Percentiles rank a stretch among this genome's conserved stretches.
phyloP scores from a whole-genome alignment of 2,329 filamentous ascomycete genomes.

The Stemphylium vesicarium region DNA sequence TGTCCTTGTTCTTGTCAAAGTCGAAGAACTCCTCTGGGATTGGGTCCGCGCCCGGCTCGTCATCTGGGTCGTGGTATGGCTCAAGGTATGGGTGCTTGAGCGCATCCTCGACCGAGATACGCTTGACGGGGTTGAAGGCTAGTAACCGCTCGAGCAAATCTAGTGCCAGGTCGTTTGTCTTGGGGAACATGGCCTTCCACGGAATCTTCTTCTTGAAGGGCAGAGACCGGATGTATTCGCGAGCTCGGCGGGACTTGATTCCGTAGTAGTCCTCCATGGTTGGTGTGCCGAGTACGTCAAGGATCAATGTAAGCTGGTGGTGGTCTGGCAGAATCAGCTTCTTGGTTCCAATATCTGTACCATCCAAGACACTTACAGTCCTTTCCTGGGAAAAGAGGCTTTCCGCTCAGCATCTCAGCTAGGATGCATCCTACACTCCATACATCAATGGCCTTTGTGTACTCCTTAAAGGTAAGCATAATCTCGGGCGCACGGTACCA shows the following conservation, averaged over 20 bases:
- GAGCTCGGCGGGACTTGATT: constrained; percentile 96
- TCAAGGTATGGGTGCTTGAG: constrained; percentile 97
- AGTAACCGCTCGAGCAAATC: constrained; percentile 94
- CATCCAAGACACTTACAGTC: constrained; percentile 71
- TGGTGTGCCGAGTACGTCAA: constrained; percentile 95
- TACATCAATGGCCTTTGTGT: constrained; percentile 98
- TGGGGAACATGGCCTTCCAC: constrained; percentile 95
- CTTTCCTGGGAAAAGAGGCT: constrained; percentile 97
- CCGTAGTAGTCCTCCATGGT: constrained; percentile 99
- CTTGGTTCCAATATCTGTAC: constrained; percentile 6
- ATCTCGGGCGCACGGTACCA: constrained; percentile 99
- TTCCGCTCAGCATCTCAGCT: constrained; percentile 98
- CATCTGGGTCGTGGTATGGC: constrained; percentile 97
- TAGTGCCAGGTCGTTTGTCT: constrained; percentile 95
- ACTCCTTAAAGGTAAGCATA: constrained; percentile 99
- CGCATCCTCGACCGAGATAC: constrained; percentile 96
- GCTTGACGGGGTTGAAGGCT: constrained; percentile 98
- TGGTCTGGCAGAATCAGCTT: constrained; percentile 68
- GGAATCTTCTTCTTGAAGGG: constrained; percentile 99
- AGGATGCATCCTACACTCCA: constrained; percentile 99
- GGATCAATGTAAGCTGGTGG: constrained; percentile 94
- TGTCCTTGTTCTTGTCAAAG: constrained; percentile 99
- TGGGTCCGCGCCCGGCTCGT: constrained; percentile 93
- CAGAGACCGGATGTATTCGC: constrained; percentile 96
- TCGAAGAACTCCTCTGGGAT: constrained; percentile 99